Percentiles rank a stretch among this genome's conserved stretches.
phyloP scores from a whole-genome alignment of 305 asterid species.

The Vinca major region DNA sequence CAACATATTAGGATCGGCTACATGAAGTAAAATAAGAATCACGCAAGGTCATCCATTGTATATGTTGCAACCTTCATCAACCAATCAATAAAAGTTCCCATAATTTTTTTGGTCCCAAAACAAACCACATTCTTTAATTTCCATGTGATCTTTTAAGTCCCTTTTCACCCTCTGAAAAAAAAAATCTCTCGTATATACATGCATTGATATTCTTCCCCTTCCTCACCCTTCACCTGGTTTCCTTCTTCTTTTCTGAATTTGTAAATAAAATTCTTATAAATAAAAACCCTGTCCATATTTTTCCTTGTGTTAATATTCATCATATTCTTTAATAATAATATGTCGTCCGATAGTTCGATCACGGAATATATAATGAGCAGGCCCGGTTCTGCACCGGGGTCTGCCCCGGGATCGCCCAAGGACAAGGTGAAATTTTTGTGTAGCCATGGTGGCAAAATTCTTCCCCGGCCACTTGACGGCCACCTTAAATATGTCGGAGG shows the following conservation, averaged over 20 bases:
- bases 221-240: background rate
- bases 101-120: background rate
- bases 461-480: constrained; percentile 62
- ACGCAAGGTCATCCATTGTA: too few relatives aligned
- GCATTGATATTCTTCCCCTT: background rate
- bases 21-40: too few relatives aligned
- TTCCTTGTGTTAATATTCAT: constrained; percentile 1
- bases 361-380: constrained; percentile 18
- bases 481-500: constrained; percentile 83
- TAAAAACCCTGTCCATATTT: background rate
- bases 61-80: background rate
- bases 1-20: too few relatives aligned
- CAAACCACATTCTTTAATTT: constrained; percentile 4
- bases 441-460: constrained; percentile 86
- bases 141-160: background rate
- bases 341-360: constrained; percentile 34
- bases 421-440: constrained; percentile 57
- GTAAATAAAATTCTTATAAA: constrained; percentile 2
- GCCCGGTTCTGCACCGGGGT: constrained; percentile 28
- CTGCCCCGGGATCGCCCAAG: constrained; percentile 45
- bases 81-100: background rate
- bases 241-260: background rate
- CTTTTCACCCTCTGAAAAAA: background rate
- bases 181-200: background rate
- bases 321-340: constrained; percentile 10